Evolutionary conservation across 2,329 filamentous ascomycete genomes (phyloP).

Genomic region (Calonectria pauciramosa): DNA sequence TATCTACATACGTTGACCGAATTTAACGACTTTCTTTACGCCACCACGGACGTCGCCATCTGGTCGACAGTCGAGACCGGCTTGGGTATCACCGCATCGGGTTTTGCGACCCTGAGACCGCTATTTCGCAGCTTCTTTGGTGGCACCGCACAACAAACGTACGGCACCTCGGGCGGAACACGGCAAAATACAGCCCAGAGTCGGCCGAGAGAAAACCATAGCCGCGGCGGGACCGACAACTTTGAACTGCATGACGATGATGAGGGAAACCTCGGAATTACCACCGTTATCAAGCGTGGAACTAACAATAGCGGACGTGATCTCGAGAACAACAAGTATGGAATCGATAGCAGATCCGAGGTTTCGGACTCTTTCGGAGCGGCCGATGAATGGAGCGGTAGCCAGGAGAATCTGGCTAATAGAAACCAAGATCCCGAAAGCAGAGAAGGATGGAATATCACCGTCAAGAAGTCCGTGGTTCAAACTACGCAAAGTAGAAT

Average conservation of each 20-base stretch:
- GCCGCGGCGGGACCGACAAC: neutral
- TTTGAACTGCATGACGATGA: neutral
- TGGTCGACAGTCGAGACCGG: slow-evolving; percentile 1
- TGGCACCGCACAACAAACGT: neutral
- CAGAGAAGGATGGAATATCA: neutral
- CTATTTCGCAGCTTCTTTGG: neutral
- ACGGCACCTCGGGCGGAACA: neutral
- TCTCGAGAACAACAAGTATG: neutral
- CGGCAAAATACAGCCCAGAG: neutral
- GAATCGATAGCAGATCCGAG: neutral
- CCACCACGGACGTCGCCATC: neutral
- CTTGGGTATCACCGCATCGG: neutral
- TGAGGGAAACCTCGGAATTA: neutral
- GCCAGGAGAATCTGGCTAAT: neutral
- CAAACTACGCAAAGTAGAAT: neutral
- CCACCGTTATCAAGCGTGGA: neutral
- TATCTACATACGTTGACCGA: neutral
- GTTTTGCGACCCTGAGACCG: neutral
- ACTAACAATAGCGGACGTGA: neutral
- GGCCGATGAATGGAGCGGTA: neutral
- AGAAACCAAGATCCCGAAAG: neutral
- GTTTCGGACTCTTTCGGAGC: neutral
- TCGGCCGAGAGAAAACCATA: neutral
- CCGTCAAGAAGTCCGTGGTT: neutral
- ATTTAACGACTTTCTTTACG: neutral